phyloP scores from a whole-genome alignment of 306 rosid species.

The Alnus rubra region DNA sequence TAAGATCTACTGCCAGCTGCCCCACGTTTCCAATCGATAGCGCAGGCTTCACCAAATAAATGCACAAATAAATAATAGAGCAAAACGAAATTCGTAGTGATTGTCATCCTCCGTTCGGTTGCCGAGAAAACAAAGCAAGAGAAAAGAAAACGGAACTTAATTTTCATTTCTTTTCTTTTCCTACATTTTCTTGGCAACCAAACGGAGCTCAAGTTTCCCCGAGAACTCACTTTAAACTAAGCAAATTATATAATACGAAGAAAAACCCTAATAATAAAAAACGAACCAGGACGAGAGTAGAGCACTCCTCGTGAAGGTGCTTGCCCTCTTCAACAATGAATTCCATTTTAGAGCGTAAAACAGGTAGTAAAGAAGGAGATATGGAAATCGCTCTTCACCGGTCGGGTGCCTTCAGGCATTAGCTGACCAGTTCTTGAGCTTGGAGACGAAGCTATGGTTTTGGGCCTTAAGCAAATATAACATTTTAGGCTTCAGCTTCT shows the following conservation, averaged over 20 bases:
- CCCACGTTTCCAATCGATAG: conserved; percentile 94
- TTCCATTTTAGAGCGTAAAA: conserved; percentile 41
- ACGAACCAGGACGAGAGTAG: conserved; percentile 79
- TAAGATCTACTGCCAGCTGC: conserved; percentile 74
- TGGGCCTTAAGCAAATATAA: not conserved
- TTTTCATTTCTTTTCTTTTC: not conserved
- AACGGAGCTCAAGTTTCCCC: not conserved
- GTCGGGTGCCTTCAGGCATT: not conserved
- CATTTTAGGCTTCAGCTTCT: too few species aligned
- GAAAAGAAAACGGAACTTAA: not conserved
- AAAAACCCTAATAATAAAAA: conserved; percentile 23
- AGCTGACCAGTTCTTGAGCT: conserved; percentile 14
- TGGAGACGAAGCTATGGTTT: conserved; percentile 18
- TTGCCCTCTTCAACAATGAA: conserved; percentile 65
- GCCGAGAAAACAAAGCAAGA: not conserved
- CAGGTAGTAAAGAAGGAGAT: not conserved
- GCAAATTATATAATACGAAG: not conserved
- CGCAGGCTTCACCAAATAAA: conserved; percentile 58
- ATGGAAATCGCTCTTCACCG: not conserved
- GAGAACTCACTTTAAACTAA: not conserved
- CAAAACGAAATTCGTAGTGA: conserved; percentile 5
- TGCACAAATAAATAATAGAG: not conserved
- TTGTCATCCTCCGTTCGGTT: not conserved
- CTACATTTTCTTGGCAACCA: not conserved
- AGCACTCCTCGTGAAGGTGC: conserved; percentile 42